phyloP scores from a whole-genome alignment of 257 asterid genomes.

The Solanum etuberosum region DNA sequence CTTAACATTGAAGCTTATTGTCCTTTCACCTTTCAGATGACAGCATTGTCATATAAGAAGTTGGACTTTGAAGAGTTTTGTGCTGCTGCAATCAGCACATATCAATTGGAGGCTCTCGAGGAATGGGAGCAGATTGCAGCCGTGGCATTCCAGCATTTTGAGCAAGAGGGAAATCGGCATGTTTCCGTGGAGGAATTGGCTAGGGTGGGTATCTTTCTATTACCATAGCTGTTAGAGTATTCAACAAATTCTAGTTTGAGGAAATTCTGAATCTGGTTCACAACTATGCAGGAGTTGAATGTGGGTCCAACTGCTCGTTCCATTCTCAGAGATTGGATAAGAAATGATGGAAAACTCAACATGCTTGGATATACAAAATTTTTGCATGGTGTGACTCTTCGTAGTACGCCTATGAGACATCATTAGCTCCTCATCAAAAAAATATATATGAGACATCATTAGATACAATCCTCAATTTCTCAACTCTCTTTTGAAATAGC shows the following conservation, averaged over 20 bases:
- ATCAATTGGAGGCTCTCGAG: conserved; percentile 79
- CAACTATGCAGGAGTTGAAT: conserved; percentile 56
- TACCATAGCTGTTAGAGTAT: background rate
- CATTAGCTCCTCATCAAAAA: conserved; percentile 15
- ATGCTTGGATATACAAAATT: conserved; percentile 76
- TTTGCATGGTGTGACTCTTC: conserved; percentile 88
- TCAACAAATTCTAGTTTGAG: background rate
- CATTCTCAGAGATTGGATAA: conserved; percentile 69
- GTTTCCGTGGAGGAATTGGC: conserved; percentile 78
- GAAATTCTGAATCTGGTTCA: background rate
- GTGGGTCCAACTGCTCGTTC: conserved; percentile 68
- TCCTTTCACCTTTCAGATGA: conserved; percentile 39
- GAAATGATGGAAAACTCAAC: conserved; percentile 63
- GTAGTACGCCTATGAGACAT: conserved; percentile 61
- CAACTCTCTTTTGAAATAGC: background rate
- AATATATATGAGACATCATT: conserved; percentile 41
- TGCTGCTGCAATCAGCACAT: conserved; percentile 85
- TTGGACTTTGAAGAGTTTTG: conserved; percentile 83
- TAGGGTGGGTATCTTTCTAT: conserved; percentile 57
- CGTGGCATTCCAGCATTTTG: conserved; percentile 62
- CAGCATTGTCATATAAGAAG: conserved; percentile 53
- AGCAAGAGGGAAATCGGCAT: conserved; percentile 69
- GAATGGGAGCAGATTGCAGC: conserved; percentile 76
- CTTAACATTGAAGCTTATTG: background rate
- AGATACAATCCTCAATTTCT: background rate